Evolutionary conservation across 2,329 filamentous ascomycete species (phyloP).

Genomic region (Scedosporium dehoogii): DNA sequence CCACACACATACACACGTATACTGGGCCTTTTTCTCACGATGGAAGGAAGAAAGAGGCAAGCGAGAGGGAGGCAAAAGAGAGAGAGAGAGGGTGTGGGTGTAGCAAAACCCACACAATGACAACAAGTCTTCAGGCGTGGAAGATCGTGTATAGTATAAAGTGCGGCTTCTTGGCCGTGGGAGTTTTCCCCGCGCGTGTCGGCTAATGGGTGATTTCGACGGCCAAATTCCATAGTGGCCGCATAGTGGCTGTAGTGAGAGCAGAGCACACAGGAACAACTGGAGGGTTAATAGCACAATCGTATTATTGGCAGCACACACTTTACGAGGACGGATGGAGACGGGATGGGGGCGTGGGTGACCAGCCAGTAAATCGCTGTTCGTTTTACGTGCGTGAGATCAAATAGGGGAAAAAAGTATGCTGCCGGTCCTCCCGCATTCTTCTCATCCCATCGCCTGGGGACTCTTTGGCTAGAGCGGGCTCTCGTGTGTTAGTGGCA

Average conservation of each 20-base stretch:
- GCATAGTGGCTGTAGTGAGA: not conserved
- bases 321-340: too few relatives aligned
- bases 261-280: not conserved
- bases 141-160: conserved; percentile 1
- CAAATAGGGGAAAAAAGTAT: not conserved
- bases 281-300: not conserved
- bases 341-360: too few relatives aligned
- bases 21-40: not conserved
- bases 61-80: not conserved
- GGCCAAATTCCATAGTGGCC: not conserved
- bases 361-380: too few relatives aligned
- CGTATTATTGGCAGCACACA: not conserved
- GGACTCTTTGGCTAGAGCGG: not conserved
- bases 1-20: not conserved
- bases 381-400: too few relatives aligned
- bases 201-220: not conserved
- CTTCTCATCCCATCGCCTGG: not conserved
- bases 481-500: too few relatives aligned
- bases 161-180: conserved; percentile 1
- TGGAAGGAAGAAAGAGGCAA: not conserved
- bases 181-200: conserved; percentile 1
- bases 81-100: not conserved
- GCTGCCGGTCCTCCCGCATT: not conserved
- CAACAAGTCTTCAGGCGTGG: not conserved
- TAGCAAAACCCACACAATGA: not conserved